Conservation (phyloP, 2,329 filamentous ascomycete genomes). For the Lachnellula cervina region DNA sequence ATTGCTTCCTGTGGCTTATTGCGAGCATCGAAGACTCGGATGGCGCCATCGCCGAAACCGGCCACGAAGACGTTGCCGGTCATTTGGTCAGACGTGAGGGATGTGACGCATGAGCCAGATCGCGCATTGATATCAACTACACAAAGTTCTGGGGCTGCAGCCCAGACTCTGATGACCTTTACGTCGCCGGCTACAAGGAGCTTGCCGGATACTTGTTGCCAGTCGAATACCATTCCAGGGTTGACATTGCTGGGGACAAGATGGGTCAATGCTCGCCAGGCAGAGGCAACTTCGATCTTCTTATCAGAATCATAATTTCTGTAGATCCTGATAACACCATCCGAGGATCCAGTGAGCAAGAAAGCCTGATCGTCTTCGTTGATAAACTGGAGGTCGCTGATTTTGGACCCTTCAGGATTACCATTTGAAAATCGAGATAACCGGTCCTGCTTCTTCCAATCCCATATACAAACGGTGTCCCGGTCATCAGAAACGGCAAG, state of each 20-base stretch:
- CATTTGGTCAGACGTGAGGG: slow-evolving; percentile 93
- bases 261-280: slow-evolving; percentile 88
- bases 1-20: slow-evolving; percentile 80
- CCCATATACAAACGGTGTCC: slow-evolving; percentile 88
- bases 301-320: slow-evolving; percentile 79
- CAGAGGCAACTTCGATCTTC: slow-evolving; percentile 77
- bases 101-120: slow-evolving; percentile 92
- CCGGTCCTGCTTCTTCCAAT: slow-evolving; percentile 75
- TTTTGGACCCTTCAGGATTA: slow-evolving; percentile 84
- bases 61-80: slow-evolving; percentile 95
- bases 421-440: slow-evolving; percentile 88
- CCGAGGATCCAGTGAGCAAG: slow-evolving; percentile 89
- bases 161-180: slow-evolving; percentile 93
- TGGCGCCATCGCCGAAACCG: slow-evolving; percentile 91
- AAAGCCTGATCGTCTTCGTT: slow-evolving; percentile 97
- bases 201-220: slow-evolving; percentile 96
- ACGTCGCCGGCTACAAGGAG: slow-evolving; percentile 95
- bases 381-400: slow-evolving; percentile 94
- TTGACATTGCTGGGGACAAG: slow-evolving; percentile 92
- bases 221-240: slow-evolving; percentile 94
- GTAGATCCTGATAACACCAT: slow-evolving; percentile 91
- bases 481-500: slow-evolving; percentile 89
- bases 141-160: slow-evolving; percentile 88
- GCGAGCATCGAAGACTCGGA: slow-evolving; percentile 90
- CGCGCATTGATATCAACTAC: slow-evolving; percentile 90